phyloP scores from a whole-genome alignment of 495 filamentous ascomycete species.

The Hypomontagnella monticulosa region DNA sequence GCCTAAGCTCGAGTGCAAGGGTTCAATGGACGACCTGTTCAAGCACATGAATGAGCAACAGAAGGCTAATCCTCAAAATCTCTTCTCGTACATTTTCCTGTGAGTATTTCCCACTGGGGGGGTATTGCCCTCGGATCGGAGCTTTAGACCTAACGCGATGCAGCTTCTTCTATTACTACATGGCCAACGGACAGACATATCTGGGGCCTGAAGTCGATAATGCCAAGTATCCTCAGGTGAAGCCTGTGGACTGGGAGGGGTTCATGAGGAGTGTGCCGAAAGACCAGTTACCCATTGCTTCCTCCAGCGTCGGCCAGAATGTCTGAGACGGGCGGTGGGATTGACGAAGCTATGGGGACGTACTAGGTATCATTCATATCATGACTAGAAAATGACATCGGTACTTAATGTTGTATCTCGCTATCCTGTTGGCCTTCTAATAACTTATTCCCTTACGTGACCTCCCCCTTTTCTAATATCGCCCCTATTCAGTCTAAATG shows the following conservation, averaged over 20 bases:
- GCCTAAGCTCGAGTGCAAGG: slow-evolving; percentile 46
- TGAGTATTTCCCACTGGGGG: too few species aligned
- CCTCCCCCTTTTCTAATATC: too few species aligned
- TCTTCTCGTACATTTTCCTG: slow-evolving; percentile 40
- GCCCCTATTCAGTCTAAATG: too few species aligned
- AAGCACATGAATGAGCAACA: slow-evolving; percentile 45
- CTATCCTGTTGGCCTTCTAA: too few species aligned
- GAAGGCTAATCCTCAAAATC: slow-evolving; percentile 34
- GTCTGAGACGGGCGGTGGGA: background rate
- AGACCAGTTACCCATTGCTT: slow-evolving; percentile 1
- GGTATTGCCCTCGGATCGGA: background rate
- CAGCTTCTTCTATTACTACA: slow-evolving; percentile 42
- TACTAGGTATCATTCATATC: background rate
- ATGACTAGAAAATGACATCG: too few species aligned
- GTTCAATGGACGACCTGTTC: slow-evolving; percentile 48
- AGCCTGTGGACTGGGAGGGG: slow-evolving; percentile 43
- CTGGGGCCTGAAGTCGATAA: slow-evolving; percentile 42
- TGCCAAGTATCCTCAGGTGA: slow-evolving; percentile 47
- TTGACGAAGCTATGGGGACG: background rate
- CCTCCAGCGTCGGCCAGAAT: background rate
- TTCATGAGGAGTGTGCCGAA: slow-evolving; percentile 16
- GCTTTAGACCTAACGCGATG: slow-evolving; percentile 8
- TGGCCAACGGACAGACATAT: slow-evolving; percentile 39
- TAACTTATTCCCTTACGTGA: too few species aligned
- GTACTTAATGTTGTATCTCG: too few species aligned